Evolutionary conservation across 192 early-diverging fungal genomes (phyloP), one percentile per base, ranked within the genome.

Genomic region (Backusella parvicylindrica): DNA sequence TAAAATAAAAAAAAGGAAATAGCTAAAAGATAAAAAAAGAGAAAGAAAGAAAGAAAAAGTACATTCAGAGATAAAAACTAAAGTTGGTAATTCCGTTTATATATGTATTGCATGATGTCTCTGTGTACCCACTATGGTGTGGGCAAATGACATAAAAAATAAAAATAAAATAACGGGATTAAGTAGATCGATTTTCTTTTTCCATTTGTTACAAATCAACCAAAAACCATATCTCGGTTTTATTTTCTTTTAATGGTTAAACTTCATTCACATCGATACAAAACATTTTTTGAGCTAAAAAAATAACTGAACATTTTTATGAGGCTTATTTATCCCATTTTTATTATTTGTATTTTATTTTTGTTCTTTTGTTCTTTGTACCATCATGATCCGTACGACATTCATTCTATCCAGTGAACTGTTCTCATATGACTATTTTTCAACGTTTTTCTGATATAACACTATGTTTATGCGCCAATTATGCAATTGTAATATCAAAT

Each of bases 131-230:
- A 60, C 28, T 60, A 60, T 13, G 53, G 53, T 60, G 53, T 60
- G 53, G 26, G 53, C 53, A 60, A 60, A 60, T 60, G 53, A 60
- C 53, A 60, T 60, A 18, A 47, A 47, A 47, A 47, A n/a, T n/a
- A 47, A 47, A 47, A 47, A n/a, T n/a, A 47, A 47, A 47, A 47
- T 47, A 47, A 47, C 43, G 43, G 53, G 11, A 60, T 60, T 60
- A 60, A 60, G 53, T 60, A 60, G 53, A 60, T 60, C 53, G 53
- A 60, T 60, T 60, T 60, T 60, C 53, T 60, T 28, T 60, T 60
- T 60, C 43, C 43, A 47, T 47, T 47, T 18, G 18, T 21, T 18
- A 47, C 26, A 60, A 28, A 23, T 26, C 2, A 60, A 60, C 23
- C 8, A 26, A 60, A 60, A 60, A 60, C 9, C 26, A 60, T 60